Conservation (phyloP, 106 monocot species). For the Agapanthus africanus region DNA sequence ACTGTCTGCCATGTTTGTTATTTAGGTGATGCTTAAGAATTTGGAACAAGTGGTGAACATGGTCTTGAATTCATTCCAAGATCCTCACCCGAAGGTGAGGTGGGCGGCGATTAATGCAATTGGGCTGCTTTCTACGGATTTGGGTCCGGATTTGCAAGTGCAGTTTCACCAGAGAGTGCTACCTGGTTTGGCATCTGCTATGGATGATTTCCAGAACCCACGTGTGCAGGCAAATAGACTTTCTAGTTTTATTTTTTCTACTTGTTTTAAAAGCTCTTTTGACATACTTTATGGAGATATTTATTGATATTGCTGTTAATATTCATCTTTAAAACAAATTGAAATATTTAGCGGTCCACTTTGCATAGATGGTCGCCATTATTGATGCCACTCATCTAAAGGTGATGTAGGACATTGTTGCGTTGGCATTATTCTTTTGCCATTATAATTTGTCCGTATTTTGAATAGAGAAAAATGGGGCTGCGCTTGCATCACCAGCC, state of each 20-base stretch:
- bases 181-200: slow-evolving; percentile 80
- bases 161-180: slow-evolving; percentile 77
- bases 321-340: too few species aligned
- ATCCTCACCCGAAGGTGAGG: slow-evolving; percentile 81
- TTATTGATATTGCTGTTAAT: too few species aligned
- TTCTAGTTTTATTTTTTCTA: not conserved
- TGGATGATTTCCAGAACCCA: slow-evolving; percentile 98
- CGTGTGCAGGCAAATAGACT: slow-evolving; percentile 72
- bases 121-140: slow-evolving; percentile 87
- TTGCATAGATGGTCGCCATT: too few species aligned
- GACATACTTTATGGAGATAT: too few species aligned
- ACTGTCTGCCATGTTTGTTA: not conserved
- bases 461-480: too few species aligned
- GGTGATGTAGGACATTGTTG: too few species aligned
- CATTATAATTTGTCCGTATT: too few species aligned
- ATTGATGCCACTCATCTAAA: too few species aligned
- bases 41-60: slow-evolving; percentile 86
- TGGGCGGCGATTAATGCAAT: slow-evolving; percentile 99
- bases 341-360: too few species aligned
- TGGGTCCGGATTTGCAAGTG: slow-evolving; percentile 85
- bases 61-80: slow-evolving; percentile 79
- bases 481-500: too few species aligned
- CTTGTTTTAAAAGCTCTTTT: too few species aligned
- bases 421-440: too few species aligned
- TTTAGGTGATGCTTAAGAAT: slow-evolving; percentile 89